phyloP scores from a whole-genome alignment of 805 yeast genomes.

The Torulaspora maleeae region DNA sequence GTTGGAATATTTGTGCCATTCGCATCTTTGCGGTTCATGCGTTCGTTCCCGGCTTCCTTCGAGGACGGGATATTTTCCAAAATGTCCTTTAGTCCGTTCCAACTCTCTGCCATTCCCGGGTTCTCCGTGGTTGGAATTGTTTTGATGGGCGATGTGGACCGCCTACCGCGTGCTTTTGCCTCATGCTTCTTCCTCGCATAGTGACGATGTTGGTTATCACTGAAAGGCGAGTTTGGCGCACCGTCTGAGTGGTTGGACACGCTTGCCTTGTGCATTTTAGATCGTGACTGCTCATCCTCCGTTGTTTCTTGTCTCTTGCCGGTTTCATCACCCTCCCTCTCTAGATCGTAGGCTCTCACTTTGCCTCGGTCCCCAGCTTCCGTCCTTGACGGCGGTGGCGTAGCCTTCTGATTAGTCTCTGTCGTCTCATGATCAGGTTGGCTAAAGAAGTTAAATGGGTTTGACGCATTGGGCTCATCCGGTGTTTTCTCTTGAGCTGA shows the following conservation, averaged over 20 bases:
- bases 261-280: conserved; percentile 12
- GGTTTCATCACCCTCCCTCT: neutral
- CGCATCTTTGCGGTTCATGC: neutral
- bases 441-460: neutral
- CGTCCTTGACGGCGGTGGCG: neutral
- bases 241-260: conserved; percentile 8
- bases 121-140: conserved; percentile 17
- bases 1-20: neutral
- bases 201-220: conserved; percentile 20
- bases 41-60: neutral
- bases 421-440: conserved; percentile 1
- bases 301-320: neutral
- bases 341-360: neutral
- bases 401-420: neutral
- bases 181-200: conserved; percentile 24
- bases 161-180: conserved; percentile 14
- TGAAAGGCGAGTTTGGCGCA: conserved; percentile 15
- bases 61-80: conserved; percentile 14
- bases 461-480: conserved; percentile 5
- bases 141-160: conserved; percentile 28
- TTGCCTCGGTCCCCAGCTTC: conserved; percentile 1
- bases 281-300: conserved; percentile 1
- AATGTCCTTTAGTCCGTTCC: conserved; percentile 18
- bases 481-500: conserved; percentile 6
- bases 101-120: conserved; percentile 15